Evolutionary conservation across 169 alveolate genomes (phyloP), one percentile per base, ranked within the genome.

Genomic region (Besnoitia besnoiti): DNA sequence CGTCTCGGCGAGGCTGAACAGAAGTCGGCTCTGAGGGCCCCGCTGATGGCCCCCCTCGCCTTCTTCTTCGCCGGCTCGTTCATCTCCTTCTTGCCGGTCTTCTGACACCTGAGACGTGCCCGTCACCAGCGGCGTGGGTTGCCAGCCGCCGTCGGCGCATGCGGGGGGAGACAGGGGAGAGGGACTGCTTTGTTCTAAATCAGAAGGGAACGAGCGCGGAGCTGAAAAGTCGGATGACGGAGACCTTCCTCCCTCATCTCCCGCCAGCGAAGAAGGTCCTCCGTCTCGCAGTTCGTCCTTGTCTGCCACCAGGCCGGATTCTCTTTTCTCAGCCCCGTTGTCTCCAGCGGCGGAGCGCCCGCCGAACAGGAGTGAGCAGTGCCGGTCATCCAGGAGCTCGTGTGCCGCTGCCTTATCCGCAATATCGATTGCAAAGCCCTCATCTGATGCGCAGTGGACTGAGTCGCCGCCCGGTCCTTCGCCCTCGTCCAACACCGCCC

Each of bases 401-500:
- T 55, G 33, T 10, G n/a, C 30, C 67, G 30, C 12, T 1, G 12
- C 67, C 67, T 55, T 19, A 16, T 5, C 67, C 67, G 67, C 4
- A 19, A 55, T 5, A 3, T 55, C 67, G 67, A 55, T 19, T 21
- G 24, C 14, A 14, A 55, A 55, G 67, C 30, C 24, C 67, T 10
- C 67, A 0, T 55, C 24, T n/a, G 33, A 55, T 21, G 12, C 24
- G 7, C 30, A 5, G 67, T 16, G 3, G 33, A n/a, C 5, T 1
- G 67, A n/a, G 67, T 55, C 27, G 12, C 55, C 55, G 55, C 55
- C 55, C 5, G 16, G 27, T 3, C 82, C 46, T 35, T 19, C 39
- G 8, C n/a, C 46, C 44, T 73, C 82, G 47, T 24, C 39, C 35
- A 73, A 42, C 39, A 73, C 87, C 1, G 92, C 92, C 16, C 50